A percentile compares a stretch with the other conserved stretches of the same genome.
phyloP scores from a whole-genome alignment of 2,329 filamentous ascomycete genomes.

The Arachnomyces sp. region DNA sequence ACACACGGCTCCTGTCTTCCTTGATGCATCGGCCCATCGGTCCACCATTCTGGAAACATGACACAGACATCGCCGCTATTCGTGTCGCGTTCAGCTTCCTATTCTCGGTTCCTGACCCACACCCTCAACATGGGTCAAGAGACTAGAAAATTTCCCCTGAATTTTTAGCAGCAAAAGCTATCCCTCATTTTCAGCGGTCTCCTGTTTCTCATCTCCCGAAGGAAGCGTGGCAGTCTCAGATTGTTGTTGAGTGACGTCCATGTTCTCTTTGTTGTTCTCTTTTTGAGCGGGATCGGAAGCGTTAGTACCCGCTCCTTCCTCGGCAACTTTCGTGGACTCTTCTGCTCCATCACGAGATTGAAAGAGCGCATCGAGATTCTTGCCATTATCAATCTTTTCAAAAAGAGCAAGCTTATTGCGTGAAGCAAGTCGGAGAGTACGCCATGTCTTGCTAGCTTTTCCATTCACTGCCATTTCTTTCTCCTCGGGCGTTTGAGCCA shows the following conservation, averaged over 20 bases:
- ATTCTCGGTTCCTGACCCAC: no score
- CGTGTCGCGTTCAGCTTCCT: no score
- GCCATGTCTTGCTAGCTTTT: slow-evolving; percentile 85
- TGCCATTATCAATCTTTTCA: slow-evolving; percentile 79
- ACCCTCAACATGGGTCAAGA: no score
- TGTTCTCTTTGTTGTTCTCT: no score
- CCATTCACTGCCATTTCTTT: slow-evolving; percentile 54
- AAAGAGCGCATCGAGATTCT: slow-evolving; percentile 52
- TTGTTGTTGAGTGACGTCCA: neutral
- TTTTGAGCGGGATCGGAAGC: no score
- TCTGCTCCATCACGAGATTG: slow-evolving; percentile 20
- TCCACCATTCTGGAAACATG: no score
- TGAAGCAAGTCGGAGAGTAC: slow-evolving; percentile 72
- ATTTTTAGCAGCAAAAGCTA: neutral
- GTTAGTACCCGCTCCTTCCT: slow-evolving; percentile 7
- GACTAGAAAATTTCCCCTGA: neutral
- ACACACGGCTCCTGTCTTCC: no score
- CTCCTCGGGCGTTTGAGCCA: slow-evolving; percentile 59
- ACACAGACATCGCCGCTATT: no score
- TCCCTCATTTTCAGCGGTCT: neutral
- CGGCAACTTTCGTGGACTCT: slow-evolving; percentile 16
- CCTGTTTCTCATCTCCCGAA: no score
- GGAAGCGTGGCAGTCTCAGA: no score
- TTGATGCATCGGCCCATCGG: no score
- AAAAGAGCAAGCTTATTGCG: slow-evolving; percentile 66